Base-by-base conservation (phyloP, 441 rosid genomes). In the Viola pubescens region DNA sequence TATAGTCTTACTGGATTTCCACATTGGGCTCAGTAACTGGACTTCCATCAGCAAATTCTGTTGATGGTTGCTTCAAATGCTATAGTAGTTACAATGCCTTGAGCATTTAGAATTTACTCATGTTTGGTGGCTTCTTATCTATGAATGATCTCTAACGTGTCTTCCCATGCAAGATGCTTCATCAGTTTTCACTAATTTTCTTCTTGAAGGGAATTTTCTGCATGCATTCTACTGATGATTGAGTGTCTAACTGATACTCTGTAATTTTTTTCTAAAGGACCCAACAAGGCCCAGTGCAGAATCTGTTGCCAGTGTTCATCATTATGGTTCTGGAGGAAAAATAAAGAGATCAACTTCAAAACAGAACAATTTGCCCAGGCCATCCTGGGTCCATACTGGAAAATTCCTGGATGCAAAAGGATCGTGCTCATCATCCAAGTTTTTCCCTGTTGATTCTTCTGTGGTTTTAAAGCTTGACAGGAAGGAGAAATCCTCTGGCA, bases 321-420 rank as follows among this genome's bases (percentile, higher is more conserved):
- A 72, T 48, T 70, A 69, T 79, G 85, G 96, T 68, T 83, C 91
- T 68, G 97, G 99, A 62, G 99, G 82, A 39, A 94, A 94, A 78
- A 81, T 94, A 46, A 94, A 88, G 77, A 82, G 88, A 77, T 70
- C 90, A 42, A 74, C 82, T 26, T 72, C 85, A 38, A 77, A 63
- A 66, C 79, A 66, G 42, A 70, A 64, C 9, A 69, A 64, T 44
- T 54, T 74, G 43, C 79, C 82, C 38, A 71, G 87, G 60, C 81
- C 83, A 61, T 87, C 99, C 49, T 82, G 88, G 97, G 79, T 82
- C 44, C 82, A 85, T 73, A 69, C 56, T 70, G 85, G 80, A 61
- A 79, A 73, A 48, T 43, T 57, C 59, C 56, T 52, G 59, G 76
- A 76, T 67, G 54, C 55, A 55, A 79, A 66, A 56, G 78, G 55